Conservation (phyloP, 257 asterid species). For the Verbascum thapsus region DNA sequence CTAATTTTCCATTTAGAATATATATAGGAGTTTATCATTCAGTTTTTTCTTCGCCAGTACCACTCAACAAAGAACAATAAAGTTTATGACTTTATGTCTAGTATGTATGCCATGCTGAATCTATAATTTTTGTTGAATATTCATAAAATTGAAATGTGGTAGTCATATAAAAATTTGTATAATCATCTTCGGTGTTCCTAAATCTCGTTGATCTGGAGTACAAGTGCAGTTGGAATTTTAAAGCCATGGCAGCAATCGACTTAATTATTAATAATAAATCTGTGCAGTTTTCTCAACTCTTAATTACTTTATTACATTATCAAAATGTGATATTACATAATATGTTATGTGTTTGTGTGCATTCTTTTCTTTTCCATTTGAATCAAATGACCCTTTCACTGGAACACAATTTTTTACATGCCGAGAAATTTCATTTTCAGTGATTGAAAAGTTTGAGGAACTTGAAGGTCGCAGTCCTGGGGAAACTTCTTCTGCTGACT, state of each 20-base stretch:
- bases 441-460: constrained; percentile 86
- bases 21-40: constrained; percentile 2
- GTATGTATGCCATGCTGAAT: background rate
- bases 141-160: background rate
- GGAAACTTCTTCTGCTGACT: constrained; percentile 71
- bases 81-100: background rate
- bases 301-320: background rate
- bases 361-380: background rate
- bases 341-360: constrained; percentile 2
- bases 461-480: constrained; percentile 68
- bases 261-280: no score
- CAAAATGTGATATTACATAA: background rate
- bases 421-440: constrained; percentile 40
- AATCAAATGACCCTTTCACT: background rate
- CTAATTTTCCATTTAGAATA: background rate
- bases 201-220: no score
- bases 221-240: no score
- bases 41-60: background rate
- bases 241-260: no score
- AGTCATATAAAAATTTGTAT: no score
- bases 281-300: background rate
- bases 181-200: no score
- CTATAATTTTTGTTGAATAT: background rate
- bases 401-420: constrained; percentile 1
- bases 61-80: background rate